Conservation (phyloP, 192 early-diverging fungal species). For the Linnemannia zychae region DNA sequence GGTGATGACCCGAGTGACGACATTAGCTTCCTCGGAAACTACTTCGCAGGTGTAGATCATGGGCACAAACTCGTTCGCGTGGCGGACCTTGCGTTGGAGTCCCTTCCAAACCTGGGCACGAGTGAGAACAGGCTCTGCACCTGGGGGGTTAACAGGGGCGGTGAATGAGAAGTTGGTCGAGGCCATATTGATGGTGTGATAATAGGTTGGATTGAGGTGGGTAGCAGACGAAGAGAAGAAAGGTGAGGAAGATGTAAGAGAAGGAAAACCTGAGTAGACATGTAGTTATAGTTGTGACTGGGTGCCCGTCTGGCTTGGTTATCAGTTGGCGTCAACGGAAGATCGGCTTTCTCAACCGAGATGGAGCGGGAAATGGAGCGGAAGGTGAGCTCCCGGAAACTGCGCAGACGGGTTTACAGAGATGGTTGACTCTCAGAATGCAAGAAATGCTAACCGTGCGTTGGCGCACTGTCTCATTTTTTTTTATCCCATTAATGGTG, state of each 20-base stretch:
- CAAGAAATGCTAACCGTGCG: too few species aligned
- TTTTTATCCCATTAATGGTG: too few species aligned
- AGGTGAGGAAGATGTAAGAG: not conserved
- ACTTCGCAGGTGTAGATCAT: not conserved
- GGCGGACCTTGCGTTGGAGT: slow-evolving; percentile 2
- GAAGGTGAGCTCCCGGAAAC: too few species aligned
- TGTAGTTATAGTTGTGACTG: not conserved
- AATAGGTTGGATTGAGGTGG: not conserved
- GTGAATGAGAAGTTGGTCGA: slow-evolving; percentile 5
- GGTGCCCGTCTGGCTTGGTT: not conserved
- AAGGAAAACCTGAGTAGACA: not conserved
- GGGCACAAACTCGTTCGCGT: slow-evolving; percentile 8
- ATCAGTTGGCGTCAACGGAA: too few species aligned
- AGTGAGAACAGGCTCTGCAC: slow-evolving; percentile 4
- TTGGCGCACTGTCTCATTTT: too few species aligned
- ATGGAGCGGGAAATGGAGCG: too few species aligned
- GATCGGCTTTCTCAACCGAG: too few species aligned
- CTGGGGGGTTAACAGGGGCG: slow-evolving; percentile 4
- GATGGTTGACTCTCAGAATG: too few species aligned
- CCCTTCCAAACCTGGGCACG: not conserved
- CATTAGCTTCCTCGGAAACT: slow-evolving; percentile 6
- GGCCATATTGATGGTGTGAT: not conserved
- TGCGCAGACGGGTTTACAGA: too few species aligned
- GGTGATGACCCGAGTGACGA: slow-evolving; percentile 7
- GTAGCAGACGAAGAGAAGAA: not conserved